phyloP scores from a whole-genome alignment of 176 grass and related monocot species.

The Triticum monococcum region DNA sequence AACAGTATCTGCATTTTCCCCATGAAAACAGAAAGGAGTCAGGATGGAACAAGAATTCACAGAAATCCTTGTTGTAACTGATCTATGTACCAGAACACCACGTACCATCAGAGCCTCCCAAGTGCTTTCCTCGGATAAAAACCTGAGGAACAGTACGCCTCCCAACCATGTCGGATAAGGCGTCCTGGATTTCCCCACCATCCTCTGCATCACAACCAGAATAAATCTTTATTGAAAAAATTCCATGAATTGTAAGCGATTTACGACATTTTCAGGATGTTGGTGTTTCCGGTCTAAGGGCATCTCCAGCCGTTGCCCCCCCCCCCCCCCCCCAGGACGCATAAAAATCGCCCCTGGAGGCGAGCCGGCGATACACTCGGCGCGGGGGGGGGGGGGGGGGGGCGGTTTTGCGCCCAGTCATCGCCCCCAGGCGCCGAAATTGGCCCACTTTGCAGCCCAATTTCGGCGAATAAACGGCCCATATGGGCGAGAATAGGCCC shows the following conservation, averaged over 20 bases:
- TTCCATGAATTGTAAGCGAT: not conserved
- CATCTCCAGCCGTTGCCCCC: too few species aligned
- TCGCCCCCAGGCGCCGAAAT: too few species aligned
- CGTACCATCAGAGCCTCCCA: constrained; percentile 78
- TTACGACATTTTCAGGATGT: not conserved
- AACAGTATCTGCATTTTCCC: constrained; percentile 50
- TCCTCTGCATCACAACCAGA: constrained; percentile 43
- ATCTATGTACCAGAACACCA: constrained; percentile 16
- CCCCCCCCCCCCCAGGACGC: too few species aligned
- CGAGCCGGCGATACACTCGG: too few species aligned
- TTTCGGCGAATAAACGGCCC: too few species aligned
- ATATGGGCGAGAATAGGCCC: too few species aligned
- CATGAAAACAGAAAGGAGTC: not conserved
- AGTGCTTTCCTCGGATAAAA: constrained; percentile 64
- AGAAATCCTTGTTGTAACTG: not conserved
- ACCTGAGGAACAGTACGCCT: constrained; percentile 70
- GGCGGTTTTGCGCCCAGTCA: too few species aligned
- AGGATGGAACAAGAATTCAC: not conserved
- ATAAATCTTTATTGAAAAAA: constrained; percentile 5
- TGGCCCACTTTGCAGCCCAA: too few species aligned
- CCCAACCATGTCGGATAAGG: constrained; percentile 48
- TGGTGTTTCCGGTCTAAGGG: not conserved
- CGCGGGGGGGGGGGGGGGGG: too few species aligned
- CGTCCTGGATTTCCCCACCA: constrained; percentile 68
- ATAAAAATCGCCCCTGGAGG: too few species aligned